Evolutionary conservation across 768 basidiomycete species (phyloP), one percentile per base, ranked within the genome.

Genomic region (Hygrophorus russula): DNA sequence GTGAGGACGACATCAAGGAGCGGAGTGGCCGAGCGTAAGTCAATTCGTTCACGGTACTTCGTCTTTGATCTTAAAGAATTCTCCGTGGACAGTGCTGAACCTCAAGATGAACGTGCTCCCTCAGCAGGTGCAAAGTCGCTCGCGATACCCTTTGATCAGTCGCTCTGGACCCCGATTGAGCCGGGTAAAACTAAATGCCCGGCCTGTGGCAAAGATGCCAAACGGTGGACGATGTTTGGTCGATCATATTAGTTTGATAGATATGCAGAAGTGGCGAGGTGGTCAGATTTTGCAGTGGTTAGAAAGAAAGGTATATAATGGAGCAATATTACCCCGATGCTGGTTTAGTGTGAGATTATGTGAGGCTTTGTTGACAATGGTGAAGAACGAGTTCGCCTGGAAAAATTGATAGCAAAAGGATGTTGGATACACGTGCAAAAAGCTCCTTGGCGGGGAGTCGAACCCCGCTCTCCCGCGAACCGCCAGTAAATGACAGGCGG

Each of bases 1-100:
- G 96, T 56, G 96, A 99, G 62, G 94, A 99, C 59, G 88, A 92
- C 54, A 97, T 99, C 72, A 98, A 99, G 70, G 91, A 98, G 55
- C 73, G 87, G 49, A 89, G 82, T 57, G 89, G 79, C 45, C 70
- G 78, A 60, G 77, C 83, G 88, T 93, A 62, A 70, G 67, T 65
- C 14, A 46, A 51, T 54, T 50, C 48, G n/a, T 19, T 29, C 13
- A 45, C 39, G n/a, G n/a, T n/a, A 19, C 48, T 46, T 33, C 32
- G 50, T 37, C n/a, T n/a, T n/a, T n/a, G n/a, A n/a, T n/a, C n/a
- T n/a, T n/a, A n/a, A n/a, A n/a, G n/a, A n/a, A n/a, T n/a, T n/a
- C n/a, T n/a, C n/a, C n/a, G n/a, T 46, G 36, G 52, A 46, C 51
- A 91, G 85, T 49, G 72, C 85, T 47, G 89, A 92, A 59, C 84